Base-by-base conservation (phyloP, 2,329 filamentous ascomycete species). In the Aspergillus ochraceus region DNA sequence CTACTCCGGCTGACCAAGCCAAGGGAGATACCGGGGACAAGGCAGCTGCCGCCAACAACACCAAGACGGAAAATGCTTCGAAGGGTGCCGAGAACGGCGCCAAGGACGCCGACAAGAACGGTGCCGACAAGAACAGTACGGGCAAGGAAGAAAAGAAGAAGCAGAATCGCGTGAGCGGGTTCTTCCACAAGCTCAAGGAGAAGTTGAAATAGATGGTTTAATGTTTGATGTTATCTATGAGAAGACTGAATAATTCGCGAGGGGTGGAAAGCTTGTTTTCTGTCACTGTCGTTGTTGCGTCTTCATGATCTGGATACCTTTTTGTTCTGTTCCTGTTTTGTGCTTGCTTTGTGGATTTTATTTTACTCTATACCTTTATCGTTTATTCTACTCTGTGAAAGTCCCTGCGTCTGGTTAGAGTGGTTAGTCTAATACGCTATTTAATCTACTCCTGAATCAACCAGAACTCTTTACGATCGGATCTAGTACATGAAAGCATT, bases 141-240 rank as follows among this genome's bases (percentile, higher is more conserved):
- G 63, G 63, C 50, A 61, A 61, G 26, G 57, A 57, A 76, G 79
- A 17, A 81, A 86, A 85, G 78, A 90, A 89, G 81, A 88, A 88
- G 81, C 88, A 87, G 80, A 81, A 45, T 22, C 54, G 54, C n/a
- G 47, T 42, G 19, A 56, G 54, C 17, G 77, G 82, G 55, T 83
- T 90, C 68, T 85, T 90, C 71, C 74, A 74, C 32, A 80, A 77
- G 69, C 64, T 86, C 58, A 84, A 84, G 77, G 82, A 82, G 64
- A 85, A 83, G 73, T 74, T 85, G 58, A 78, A 78, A 68, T 79
- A 68, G 55, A 52, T 42, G 42, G 42, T n/a, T 22, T 14, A 14
- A 29, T 14, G 30, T 46, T 19, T 29, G 14, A 42, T 14, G 10
- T 14, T 14, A 14, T 14, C 39, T 17, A 19, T 42, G 39, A 2